Evolutionary conservation across 805 yeast genomes (phyloP).

Genomic region (Barnettozyma vustinii): DNA sequence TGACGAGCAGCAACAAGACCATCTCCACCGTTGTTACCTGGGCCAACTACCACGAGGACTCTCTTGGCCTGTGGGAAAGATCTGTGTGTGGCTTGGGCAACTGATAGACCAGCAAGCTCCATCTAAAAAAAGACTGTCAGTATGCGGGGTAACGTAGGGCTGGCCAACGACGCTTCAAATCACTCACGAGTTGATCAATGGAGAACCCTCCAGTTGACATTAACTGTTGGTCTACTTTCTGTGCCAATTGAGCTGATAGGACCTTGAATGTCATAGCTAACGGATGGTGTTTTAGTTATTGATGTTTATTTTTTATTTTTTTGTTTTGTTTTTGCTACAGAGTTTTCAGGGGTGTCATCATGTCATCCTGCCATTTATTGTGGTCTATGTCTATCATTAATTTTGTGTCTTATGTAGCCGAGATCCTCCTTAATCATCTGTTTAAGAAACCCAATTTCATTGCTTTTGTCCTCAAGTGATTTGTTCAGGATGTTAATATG

Average conservation of each 20-base stretch:
- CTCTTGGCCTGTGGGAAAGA: slow-evolving; percentile 47
- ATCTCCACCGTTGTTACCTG: slow-evolving; percentile 96
- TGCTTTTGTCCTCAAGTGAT: slow-evolving; percentile 12
- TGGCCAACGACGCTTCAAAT: too few relatives aligned
- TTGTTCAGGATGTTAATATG: slow-evolving; percentile 10
- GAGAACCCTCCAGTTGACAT: slow-evolving; percentile 84
- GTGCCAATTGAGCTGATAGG: slow-evolving; percentile 52
- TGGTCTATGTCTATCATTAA: slow-evolving; percentile 15
- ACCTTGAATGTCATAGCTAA: slow-evolving; percentile 28
- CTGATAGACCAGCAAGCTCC: slow-evolving; percentile 96
- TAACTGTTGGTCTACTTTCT: slow-evolving; percentile 74
- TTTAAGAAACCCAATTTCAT: slow-evolving; percentile 20
- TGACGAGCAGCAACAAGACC: slow-evolving; percentile 96
- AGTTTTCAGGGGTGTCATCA: not conserved
- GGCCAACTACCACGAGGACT: slow-evolving; percentile 79
- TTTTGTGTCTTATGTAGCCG: slow-evolving; percentile 19
- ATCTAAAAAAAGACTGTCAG: slow-evolving; percentile 35
- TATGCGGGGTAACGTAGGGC: not conserved
- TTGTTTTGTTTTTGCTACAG: not conserved
- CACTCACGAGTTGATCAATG: slow-evolving; percentile 61
- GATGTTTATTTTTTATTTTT: too few relatives aligned
- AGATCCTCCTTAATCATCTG: slow-evolving; percentile 22
- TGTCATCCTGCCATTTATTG: too few relatives aligned
- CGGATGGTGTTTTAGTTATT: not conserved
- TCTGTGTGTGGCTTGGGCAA: slow-evolving; percentile 76